Percentiles rank a stretch among this genome's conserved stretches.
Evolutionary conservation across 495 filamentous ascomycete species (phyloP).

Genomic region (Xylaria acuta): DNA sequence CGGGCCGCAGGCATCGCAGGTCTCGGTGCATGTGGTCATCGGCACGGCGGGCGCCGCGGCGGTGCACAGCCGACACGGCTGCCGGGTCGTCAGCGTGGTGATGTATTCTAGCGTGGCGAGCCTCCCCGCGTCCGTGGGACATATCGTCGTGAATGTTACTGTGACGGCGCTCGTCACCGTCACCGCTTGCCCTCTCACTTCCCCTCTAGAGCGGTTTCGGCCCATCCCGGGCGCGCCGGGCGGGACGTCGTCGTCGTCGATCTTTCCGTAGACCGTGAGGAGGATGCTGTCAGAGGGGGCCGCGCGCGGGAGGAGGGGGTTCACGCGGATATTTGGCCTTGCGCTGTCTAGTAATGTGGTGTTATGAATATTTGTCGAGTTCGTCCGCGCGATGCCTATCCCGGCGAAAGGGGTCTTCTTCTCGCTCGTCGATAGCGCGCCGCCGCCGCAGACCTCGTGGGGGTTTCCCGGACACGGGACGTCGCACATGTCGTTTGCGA

Average conservation of each 20-base stretch:
- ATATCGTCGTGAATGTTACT: constrained; percentile 40
- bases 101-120: constrained; percentile 30
- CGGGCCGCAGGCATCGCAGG: constrained; percentile 32
- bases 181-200: neutral
- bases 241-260: constrained; percentile 20
- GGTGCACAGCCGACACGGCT: neutral
- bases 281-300: constrained; percentile 1
- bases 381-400: neutral
- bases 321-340: constrained; percentile 9
- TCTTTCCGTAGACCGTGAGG: constrained; percentile 34
- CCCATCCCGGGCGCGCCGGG: constrained; percentile 33
- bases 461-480: too few species aligned
- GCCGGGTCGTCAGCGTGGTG: constrained; percentile 30
- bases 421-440: neutral
- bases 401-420: neutral
- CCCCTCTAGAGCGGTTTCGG: neutral
- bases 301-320: neutral
- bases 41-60: constrained; percentile 19
- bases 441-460: too few species aligned
- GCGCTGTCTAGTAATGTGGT: neutral
- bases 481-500: constrained; percentile 27
- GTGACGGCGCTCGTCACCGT: constrained; percentile 18
- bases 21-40: constrained; percentile 31
- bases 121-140: constrained; percentile 32
- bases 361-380: neutral